A percentile compares a stretch with the other conserved stretches of the same genome.
Conservation (phyloP, 176 grass and related monocot species). For the Oryza coarctata region DNA sequence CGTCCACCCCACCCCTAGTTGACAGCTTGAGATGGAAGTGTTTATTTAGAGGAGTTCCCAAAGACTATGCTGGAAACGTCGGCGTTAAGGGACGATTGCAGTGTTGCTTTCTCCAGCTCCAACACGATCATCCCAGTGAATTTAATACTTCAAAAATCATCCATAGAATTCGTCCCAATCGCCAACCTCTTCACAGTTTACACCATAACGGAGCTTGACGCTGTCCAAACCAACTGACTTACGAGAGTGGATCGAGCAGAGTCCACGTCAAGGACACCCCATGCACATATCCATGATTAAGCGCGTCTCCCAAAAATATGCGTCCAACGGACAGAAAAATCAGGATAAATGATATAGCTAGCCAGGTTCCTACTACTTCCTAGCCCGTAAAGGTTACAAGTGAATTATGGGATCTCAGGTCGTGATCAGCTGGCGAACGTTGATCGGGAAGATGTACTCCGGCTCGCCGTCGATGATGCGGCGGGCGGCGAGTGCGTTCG, state of each 20-base stretch:
- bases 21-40: too few relatives aligned
- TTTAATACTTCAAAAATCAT: too few relatives aligned
- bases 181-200: neutral
- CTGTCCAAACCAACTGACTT: neutral
- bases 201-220: neutral
- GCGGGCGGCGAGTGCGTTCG: slow-evolving; percentile 59
- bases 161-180: too few relatives aligned
- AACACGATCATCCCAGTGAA: too few relatives aligned
- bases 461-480: slow-evolving; percentile 64
- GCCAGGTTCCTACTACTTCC: neutral
- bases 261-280: neutral
- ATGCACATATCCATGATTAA: neutral
- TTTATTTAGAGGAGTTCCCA: too few relatives aligned
- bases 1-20: too few relatives aligned
- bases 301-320: neutral
- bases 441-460: slow-evolving; percentile 57
- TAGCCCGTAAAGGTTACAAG: neutral
- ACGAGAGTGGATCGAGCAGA: neutral
- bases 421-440: slow-evolving; percentile 47
- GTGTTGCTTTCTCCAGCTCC: too few relatives aligned
- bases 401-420: neutral
- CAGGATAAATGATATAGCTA: neutral
- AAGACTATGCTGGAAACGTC: too few relatives aligned
- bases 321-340: neutral
- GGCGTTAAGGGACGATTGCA: too few relatives aligned